Percentiles rank a stretch among this genome's conserved stretches.
These are phyloP conservation scores for Croton laevigatus DNA, from an alignment of 441 rosid genomes.

Conservation along the genomic window DNA sequence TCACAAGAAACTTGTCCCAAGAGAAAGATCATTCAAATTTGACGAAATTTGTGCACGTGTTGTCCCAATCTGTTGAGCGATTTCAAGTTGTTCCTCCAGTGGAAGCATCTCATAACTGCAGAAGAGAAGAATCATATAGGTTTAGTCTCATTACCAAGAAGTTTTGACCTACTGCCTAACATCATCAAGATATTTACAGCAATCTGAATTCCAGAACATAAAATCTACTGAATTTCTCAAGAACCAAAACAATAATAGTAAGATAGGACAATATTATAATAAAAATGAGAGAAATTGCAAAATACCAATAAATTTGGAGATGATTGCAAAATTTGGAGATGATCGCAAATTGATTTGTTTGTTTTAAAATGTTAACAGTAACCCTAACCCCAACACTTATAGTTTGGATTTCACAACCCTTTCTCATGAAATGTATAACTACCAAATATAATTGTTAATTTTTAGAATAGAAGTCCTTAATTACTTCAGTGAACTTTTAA, in stretches of 20 bases:
- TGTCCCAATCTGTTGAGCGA: conserved; percentile 83
- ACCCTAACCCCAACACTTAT: not conserved
- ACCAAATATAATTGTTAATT: not conserved
- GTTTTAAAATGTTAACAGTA: not conserved
- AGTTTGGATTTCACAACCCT: not conserved
- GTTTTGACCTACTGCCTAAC: too few species aligned
- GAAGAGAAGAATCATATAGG: conserved; percentile 21
- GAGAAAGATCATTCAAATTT: conserved; percentile 73
- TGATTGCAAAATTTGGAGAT: not conserved
- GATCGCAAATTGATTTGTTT: not conserved
- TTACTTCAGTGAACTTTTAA: conserved; percentile 5
- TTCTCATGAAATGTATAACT: not conserved
- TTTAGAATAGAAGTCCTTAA: not conserved
- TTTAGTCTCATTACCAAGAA: not conserved
- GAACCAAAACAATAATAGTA: not conserved
- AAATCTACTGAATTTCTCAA: not conserved
- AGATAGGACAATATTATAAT: not conserved
- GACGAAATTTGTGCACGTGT: conserved; percentile 74
- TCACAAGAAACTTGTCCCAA: conserved; percentile 90
- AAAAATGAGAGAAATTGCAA: not conserved
- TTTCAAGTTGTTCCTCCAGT: conserved; percentile 85
- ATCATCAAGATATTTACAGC: too few species aligned
- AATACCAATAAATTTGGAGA: not conserved
- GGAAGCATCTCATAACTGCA: conserved; percentile 94
- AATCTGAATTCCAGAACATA: not conserved